A percentile compares a stretch with the other conserved stretches of the same genome.
Conservation (phyloP, 2,329 filamentous ascomycete species). For the Diaporthe longicolla region DNA sequence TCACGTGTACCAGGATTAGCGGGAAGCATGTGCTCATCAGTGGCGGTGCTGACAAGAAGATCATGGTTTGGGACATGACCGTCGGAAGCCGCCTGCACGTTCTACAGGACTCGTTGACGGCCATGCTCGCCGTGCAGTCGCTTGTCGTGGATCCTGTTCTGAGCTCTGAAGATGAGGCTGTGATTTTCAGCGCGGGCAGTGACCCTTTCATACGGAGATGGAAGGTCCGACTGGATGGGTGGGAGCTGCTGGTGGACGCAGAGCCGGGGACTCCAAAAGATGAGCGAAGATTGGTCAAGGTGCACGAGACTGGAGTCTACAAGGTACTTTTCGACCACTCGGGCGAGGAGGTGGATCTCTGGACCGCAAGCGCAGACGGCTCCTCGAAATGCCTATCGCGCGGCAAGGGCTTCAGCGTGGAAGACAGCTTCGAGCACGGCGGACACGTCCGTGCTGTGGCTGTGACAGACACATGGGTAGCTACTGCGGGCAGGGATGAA, state of each 20-base stretch:
- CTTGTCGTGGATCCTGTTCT: conserved; percentile 80
- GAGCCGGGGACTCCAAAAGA: conserved; percentile 57
- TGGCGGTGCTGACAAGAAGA: conserved; percentile 83
- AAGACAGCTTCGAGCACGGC: conserved; percentile 83
- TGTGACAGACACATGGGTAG: conserved; percentile 81
- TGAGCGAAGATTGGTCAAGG: conserved; percentile 71
- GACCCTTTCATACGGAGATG: conserved; percentile 85
- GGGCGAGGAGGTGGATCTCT: conserved; percentile 79
- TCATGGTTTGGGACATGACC: conserved; percentile 85
- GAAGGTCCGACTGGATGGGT: conserved; percentile 69
- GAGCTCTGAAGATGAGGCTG: conserved; percentile 62
- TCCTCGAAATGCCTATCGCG: conserved; percentile 85
- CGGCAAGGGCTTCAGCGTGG: conserved; percentile 75
- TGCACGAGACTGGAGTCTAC: conserved; percentile 94
- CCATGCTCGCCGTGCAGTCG: conserved; percentile 84
- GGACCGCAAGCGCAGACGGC: conserved; percentile 94
- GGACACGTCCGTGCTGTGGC: conserved; percentile 91
- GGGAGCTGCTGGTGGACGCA: conserved; percentile 68
- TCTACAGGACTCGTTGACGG: conserved; percentile 79
- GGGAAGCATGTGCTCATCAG: conserved; percentile 78
- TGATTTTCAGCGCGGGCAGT: conserved; percentile 84
- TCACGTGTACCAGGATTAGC: conserved; percentile 74
- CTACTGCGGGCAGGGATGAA: conserved; percentile 93
- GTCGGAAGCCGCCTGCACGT: conserved; percentile 79
- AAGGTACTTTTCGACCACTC: conserved; percentile 78